Base-by-base conservation (phyloP, 257 asterid species). In the Scutellaria baicalensis region DNA sequence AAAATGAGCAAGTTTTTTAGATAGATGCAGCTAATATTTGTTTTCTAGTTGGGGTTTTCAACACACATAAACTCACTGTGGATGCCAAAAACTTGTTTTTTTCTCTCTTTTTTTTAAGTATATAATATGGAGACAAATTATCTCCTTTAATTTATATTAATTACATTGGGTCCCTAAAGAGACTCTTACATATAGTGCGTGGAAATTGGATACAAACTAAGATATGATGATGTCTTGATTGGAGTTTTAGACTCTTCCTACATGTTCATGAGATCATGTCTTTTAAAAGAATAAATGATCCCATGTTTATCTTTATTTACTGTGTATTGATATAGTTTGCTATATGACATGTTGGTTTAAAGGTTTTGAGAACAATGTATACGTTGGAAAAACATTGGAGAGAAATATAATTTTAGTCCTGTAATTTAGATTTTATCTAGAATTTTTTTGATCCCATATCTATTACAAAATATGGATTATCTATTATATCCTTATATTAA, bases 11-110 rank as follows among this genome's bases (percentile, higher is more conserved):
- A 72, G 70, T 62, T 50, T 27, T 27, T 27, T 27, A 27, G 33
- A 89, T 27, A 27, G 33, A 89, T 85, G 95, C 88, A 88, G 82
- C 84, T 83, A 77, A 72, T 80, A 54, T 75, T 80, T 83, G 81
- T 81, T 75, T 64, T 84, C 69, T 77, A 62, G 78, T 72, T 76
- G 54, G 68, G 71, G 75, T 27, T 56, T 75, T 75, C 69, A 60
- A 72, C 64, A 64, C 51, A 74, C 27, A 21, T 6, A 42, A 52
- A 55, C 63, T 68, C 69, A 43, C 52, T 52, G 71, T 69, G 68
- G 70, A 64, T 65, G 77, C 64, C 58, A 49, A 77, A 64, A 73
- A 9, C 39, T 70, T 64, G 50, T 7, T 23, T 43, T 3, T 9
- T 51, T 27, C 8, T 66, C 3, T 13, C 13, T 3, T 9, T 35